Base-by-base conservation (phyloP, 2,329 filamentous ascomycete species). In the Exophiala spinifera region DNA sequence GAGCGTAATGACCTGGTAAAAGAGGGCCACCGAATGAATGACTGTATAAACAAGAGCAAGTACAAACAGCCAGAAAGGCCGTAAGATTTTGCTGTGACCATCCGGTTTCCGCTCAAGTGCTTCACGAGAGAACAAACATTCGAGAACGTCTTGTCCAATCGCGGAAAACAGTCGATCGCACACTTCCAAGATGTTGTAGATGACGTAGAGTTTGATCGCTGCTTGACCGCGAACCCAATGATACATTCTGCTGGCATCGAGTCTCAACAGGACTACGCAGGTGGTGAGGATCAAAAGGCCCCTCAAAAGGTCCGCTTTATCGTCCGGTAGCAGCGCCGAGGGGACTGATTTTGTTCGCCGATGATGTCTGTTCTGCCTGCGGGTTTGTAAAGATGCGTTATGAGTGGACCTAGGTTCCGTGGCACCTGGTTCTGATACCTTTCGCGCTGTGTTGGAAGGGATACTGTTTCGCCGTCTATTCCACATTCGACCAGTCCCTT, bases 161-260 rank as follows among this genome's bases (percentile, higher is more conserved):
- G 94, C 92, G 0, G 90, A 90, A 25, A 97, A 83, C 0, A 99
- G 79, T 6, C 91, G 87, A 70, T 99, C 94, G 50, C 88, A 88
- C 1, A 85, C 84, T 72, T 99, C 94, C 4, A 99, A 82, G 31
- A 96, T 89, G 67, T 99, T 99, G 77, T 96, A 99, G 51, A 99
- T 97, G 55, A 99, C 94, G 69, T 99, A 99, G 10, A 99, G 81
- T 69, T 99, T 99, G 74, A 99, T 96, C 6, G 92, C 91, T 1
- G 91, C 92, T 70, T 99, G 94, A 0, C 91, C 94, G 44, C 92
- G 87, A 64, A 99, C 96, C 65, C 91, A 91, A 70, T 99, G 94
- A 67, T 99, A 99, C 89, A 97, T 96, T 48, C 91, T 84, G 67
- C 91, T 96, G 4, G 94, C 94, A 69, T 99, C 95, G 43, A 99